phyloP scores from a whole-genome alignment of 2,329 filamentous ascomycete species.

The Talaromyces funiculosus region DNA sequence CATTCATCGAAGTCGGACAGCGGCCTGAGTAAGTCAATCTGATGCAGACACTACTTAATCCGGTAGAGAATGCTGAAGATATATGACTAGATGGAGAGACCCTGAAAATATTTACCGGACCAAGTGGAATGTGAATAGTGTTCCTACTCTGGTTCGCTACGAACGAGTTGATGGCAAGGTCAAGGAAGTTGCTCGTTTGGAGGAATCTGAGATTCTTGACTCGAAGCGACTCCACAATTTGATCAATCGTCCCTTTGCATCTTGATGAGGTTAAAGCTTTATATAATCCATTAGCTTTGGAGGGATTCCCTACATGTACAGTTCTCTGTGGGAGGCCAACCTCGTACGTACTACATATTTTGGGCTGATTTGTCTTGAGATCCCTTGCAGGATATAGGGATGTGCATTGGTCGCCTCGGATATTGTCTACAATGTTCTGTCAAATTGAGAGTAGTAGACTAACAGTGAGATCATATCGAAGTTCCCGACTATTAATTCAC shows the following conservation, averaged over 20 bases:
- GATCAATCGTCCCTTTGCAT: conserved; percentile 11
- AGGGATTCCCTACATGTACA: too few relatives aligned
- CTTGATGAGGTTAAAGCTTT: not conserved
- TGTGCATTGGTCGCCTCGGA: too few relatives aligned
- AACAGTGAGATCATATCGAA: too few relatives aligned
- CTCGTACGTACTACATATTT: too few relatives aligned
- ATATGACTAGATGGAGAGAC: conserved; percentile 30
- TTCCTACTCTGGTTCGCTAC: conserved; percentile 34
- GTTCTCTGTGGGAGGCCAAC: too few relatives aligned
- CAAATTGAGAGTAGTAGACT: too few relatives aligned
- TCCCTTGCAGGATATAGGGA: too few relatives aligned
- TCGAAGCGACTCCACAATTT: conserved; percentile 20
- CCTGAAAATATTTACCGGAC: conserved; percentile 30
- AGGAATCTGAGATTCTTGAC: conserved; percentile 30
- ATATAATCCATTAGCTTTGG: too few relatives aligned
- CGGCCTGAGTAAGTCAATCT: conserved; percentile 26
- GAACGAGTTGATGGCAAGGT: conserved; percentile 27
- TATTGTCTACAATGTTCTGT: too few relatives aligned
- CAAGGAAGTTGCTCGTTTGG: conserved; percentile 27
- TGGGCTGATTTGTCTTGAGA: too few relatives aligned
- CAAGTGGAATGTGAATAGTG: conserved; percentile 29
- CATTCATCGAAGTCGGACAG: conserved; percentile 33
- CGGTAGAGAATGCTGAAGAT: not conserved
- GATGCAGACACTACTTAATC: not conserved
- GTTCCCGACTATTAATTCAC: too few relatives aligned